Evolutionary conservation across 305 asterid genomes (phyloP).

Genomic region (Solanum aculeatissimum): DNA sequence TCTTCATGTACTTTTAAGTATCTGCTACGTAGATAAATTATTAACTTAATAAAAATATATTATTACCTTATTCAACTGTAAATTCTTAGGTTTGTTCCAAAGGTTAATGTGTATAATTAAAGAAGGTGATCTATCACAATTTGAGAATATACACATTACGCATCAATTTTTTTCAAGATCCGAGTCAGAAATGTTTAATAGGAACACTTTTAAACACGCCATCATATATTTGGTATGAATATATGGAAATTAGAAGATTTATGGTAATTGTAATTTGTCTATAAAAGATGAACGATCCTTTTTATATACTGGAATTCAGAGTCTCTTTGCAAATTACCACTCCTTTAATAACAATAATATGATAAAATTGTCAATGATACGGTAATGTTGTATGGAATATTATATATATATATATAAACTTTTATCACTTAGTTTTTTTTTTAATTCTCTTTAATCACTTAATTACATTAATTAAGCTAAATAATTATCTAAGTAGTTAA

Average conservation of each 20-base stretch:
- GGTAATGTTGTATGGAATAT: background rate
- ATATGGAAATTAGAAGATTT: background rate
- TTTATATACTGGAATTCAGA: background rate
- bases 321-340: background rate
- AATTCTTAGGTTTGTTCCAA: background rate
- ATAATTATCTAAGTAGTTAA: background rate
- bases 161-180: background rate
- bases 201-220: background rate
- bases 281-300: background rate
- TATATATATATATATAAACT: background rate
- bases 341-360: background rate
- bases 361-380: background rate
- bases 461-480: background rate
- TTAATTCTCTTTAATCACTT: background rate
- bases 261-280: background rate
- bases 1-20: too few relatives aligned
- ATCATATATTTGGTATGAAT: background rate
- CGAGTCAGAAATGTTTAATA: background rate
- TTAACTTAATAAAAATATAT: too few relatives aligned
- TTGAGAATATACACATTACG: background rate
- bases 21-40: too few relatives aligned
- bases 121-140: background rate
- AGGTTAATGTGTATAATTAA: background rate
- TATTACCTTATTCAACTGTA: too few relatives aligned
- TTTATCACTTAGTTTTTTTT: background rate